Evolutionary conservation across 352 stramenopile genomes (phyloP).

Genomic region (Thraustochytrium sp.): DNA sequence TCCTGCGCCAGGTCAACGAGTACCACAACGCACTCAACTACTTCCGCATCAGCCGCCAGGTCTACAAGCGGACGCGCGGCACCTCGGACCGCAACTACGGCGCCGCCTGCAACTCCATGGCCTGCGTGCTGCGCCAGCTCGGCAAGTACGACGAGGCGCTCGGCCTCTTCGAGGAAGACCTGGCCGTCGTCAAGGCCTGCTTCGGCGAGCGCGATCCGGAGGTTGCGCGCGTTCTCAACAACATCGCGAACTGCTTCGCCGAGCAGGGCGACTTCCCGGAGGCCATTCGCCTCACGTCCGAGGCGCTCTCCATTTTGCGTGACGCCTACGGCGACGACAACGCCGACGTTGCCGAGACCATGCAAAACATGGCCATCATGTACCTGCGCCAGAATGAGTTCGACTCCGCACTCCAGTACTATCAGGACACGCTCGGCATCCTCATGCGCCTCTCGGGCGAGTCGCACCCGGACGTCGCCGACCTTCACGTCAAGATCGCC

Average conservation of each 20-base stretch:
- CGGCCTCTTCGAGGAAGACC: neutral
- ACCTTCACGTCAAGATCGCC: neutral
- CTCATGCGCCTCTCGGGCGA: neutral
- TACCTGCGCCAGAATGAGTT: neutral
- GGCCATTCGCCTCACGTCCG: neutral
- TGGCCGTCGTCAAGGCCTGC: neutral
- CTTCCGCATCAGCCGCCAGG: neutral
- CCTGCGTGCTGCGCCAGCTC: neutral
- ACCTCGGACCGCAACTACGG: neutral
- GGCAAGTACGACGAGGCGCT: neutral
- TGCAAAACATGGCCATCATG: slow-evolving; percentile 34
- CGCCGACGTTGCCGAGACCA: neutral
- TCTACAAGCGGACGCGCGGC: slow-evolving; percentile 13
- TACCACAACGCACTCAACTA: slow-evolving; percentile 28
- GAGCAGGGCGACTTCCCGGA: neutral
- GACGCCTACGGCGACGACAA: neutral
- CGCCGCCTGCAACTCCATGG: slow-evolving; percentile 1
- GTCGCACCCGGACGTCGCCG: neutral
- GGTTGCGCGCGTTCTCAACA: neutral
- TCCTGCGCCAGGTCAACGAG: slow-evolving; percentile 2
- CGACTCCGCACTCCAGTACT: neutral
- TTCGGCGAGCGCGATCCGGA: neutral
- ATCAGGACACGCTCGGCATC: neutral
- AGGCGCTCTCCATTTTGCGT: neutral
- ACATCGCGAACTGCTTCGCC: neutral